Evolutionary conservation across 2,329 filamentous ascomycete genomes (phyloP), one percentile per base, ranked within the genome.

Genomic region (Apiospora koreana): DNA sequence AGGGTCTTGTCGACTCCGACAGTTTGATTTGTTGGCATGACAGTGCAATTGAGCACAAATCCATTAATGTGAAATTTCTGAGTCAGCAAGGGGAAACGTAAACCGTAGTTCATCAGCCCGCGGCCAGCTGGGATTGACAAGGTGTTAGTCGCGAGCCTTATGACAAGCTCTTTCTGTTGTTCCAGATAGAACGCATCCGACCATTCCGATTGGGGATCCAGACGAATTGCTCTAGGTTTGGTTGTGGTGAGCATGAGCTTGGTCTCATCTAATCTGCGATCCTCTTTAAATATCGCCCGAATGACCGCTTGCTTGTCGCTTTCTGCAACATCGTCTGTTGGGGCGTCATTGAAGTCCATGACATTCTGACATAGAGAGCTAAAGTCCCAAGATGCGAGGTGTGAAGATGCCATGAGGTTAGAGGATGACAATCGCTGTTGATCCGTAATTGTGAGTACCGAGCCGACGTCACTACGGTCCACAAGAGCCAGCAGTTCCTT

Each of bases 1-100:
- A 92, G 86, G 7, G 88, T 86, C 76, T 95, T 94, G 78, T 99
- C 96, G 8, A 96, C 94, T n/a, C 94, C 95, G 41, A 99, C 93
- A 2, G 94, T 97, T 45, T 94, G 94, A 73, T 97, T 96, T 72
- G 93, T 91, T 2, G 97, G 96, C 78, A 94, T 96, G 85, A 99
- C 95, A 10, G 96, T 86, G 77, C 95, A 98, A 68, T 93, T 94
- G 45, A 97, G 87, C 73, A 95, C 97, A 82, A 99, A 99, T 0
- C 95, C 95, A 66, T 93, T 89, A 62, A 98, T 92, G 18, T 92
- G 91, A 75, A 97, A 94, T 77, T 95, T 97, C 79, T 99, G 96
- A 0, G 96, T 99, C 67, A 98, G 85, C 21, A 99, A 85, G 14
- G 97, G 97, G 70, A 93, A 92, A 45, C 95, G 92, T 69, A 95